phyloP scores from a whole-genome alignment of 2,329 filamentous ascomycete species.

The Claviceps digitariae region DNA sequence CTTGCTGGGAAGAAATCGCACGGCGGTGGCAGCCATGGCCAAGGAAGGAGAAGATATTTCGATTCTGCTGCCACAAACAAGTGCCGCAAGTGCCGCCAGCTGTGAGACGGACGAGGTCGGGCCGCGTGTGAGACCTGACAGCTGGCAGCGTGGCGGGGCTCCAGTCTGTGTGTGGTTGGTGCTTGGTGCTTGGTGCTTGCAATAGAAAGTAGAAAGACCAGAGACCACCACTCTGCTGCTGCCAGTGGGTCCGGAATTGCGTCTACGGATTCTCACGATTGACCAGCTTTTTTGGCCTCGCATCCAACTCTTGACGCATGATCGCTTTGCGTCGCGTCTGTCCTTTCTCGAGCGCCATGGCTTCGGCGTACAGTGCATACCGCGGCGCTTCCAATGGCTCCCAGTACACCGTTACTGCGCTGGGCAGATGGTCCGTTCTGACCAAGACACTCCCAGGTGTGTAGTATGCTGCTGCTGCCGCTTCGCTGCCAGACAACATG shows the following conservation, averaged over 20 bases:
- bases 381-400: conserved; percentile 20
- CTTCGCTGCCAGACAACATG: neutral
- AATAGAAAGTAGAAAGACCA: neutral
- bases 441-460: conserved; percentile 57
- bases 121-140: too few species aligned
- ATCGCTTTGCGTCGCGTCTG: conserved; percentile 12
- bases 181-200: too few species aligned
- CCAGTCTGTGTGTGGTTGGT: too few species aligned
- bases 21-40: conserved; percentile 20
- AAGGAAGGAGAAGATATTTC: neutral
- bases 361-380: conserved; percentile 25
- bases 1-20: conserved; percentile 33
- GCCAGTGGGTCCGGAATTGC: neutral
- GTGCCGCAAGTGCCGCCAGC: too few species aligned
- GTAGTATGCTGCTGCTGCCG: conserved; percentile 8
- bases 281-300: neutral
- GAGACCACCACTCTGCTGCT: neutral
- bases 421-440: conserved; percentile 74
- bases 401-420: conserved; percentile 50
- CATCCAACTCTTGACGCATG: conserved; percentile 10
- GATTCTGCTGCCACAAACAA: neutral
- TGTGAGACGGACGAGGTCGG: too few species aligned
- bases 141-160: neutral
- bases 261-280: neutral
- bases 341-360: conserved; percentile 21